Base-by-base conservation (phyloP, 2,329 filamentous ascomycete species). In the Rhynchosporium secalis region DNA sequence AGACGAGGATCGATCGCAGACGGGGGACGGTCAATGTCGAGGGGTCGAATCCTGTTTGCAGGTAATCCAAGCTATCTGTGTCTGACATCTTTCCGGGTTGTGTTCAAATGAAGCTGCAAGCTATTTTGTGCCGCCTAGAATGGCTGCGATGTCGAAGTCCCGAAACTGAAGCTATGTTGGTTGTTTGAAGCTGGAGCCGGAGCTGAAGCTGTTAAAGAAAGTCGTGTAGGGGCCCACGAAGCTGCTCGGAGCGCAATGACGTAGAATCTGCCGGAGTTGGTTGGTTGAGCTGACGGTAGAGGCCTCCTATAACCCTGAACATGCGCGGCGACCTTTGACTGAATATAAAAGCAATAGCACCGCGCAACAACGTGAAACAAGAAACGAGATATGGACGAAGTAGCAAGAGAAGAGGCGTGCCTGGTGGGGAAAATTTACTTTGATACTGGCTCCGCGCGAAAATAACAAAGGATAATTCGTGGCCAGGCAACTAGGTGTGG, bases 1-100 rank as follows among this genome's bases (percentile, higher is more conserved):
- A 89, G 72, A 98, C 90, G 62, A 99, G 86, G 68, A 98, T 96
- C 55, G 90, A 94, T 71, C 95, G 91, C 70, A 99, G 81, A 51
- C 90, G 89, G 33, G 95, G 92, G 56, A 98, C 87, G 1, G 92
- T 98, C 66, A 98, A 84, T 67, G 84, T 86, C 73, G 83, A 83
- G 26, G 95, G 87, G 75, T 99, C 92, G 75, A 97, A 98, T 71
- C 85, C 91, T 60, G 91, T 84, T 73, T 93, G 86, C 38, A 98
- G 87, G 75, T 98, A 99, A 69, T 92, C 90, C 69, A 88, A 77
- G 65, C 72, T 78, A 69, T 93, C 90, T 67, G 85, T 79, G 71
- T 88, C 86, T 33, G 83, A 83, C 85, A 88, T 88, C 68, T 62
- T 70, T 38, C 28, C 38, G 9, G 4, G 52, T 46, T 26, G 9